Evolutionary conservation across 1,284 basidiomycete genomes (phyloP).

Genomic region (Tylopilus orsonianus): DNA sequence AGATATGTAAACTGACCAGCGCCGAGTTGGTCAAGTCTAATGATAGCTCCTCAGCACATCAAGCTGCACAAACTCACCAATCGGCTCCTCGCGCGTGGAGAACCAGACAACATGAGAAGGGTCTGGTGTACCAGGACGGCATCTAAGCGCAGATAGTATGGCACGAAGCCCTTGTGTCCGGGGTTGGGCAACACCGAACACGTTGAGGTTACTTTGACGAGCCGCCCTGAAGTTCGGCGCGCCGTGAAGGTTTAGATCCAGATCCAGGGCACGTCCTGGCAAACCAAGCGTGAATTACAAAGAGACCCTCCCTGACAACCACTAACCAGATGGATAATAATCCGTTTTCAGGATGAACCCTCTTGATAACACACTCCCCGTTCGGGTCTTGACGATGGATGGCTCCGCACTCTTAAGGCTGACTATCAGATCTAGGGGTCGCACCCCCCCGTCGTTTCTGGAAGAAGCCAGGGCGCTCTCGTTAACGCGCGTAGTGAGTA

Average conservation of each 20-base stretch:
- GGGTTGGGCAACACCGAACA: constrained; percentile 94
- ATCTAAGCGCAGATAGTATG: constrained; percentile 85
- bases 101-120: constrained; percentile 81
- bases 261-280: constrained; percentile 79
- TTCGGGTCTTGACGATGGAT: constrained; percentile 83
- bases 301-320: not conserved
- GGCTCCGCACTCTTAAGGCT: constrained; percentile 63
- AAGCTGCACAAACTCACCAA: constrained; percentile 48
- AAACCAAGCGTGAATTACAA: constrained; percentile 1
- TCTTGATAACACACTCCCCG: constrained; percentile 85
- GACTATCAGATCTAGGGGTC: constrained; percentile 56
- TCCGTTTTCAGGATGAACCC: constrained; percentile 95
- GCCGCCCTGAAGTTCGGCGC: constrained; percentile 95
- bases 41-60: not conserved
- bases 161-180: constrained; percentile 91
- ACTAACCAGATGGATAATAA: constrained; percentile 79
- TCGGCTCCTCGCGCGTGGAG: constrained; percentile 81
- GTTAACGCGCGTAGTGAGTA: constrained; percentile 4
- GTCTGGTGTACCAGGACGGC: constrained; percentile 62
- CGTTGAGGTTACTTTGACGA: constrained; percentile 74
- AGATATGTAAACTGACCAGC: constrained; percentile 74
- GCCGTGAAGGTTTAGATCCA: constrained; percentile 91
- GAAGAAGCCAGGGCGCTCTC: constrained; percentile 3
- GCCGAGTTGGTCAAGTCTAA: not conserved
- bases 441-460: constrained; percentile 11